Evolutionary conservation across 805 yeast genomes (phyloP).

Genomic region (Schwanniomyces sp.): DNA sequence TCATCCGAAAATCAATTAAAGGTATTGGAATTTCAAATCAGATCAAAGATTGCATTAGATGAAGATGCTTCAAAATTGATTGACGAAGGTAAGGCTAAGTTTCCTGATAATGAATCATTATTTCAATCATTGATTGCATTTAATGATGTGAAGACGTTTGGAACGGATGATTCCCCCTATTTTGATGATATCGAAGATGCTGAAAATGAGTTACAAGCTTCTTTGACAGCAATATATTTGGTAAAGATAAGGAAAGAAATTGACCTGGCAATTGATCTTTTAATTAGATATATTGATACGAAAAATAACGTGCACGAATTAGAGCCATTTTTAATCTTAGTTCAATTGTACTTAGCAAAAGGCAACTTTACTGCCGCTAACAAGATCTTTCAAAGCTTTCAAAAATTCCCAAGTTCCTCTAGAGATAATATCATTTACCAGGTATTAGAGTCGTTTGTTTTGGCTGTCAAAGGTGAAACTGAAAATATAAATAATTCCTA

Average conservation of each 20-base stretch:
- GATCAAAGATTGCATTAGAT: conserved; percentile 37
- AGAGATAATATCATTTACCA: conserved; percentile 74
- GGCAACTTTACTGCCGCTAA: conserved; percentile 35
- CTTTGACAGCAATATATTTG: conserved; percentile 37
- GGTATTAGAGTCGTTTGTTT: conserved; percentile 72
- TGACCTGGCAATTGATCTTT: conserved; percentile 35
- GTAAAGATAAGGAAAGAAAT: conserved; percentile 35
- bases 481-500: conserved; percentile 41
- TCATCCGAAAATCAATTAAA: conserved; percentile 35
- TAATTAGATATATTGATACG: conserved; percentile 26
- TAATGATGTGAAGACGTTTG: conserved; percentile 43
- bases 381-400: conserved; percentile 30
- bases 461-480: conserved; percentile 37
- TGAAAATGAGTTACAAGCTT: conserved; percentile 40
- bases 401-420: conserved; percentile 31
- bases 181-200: conserved; percentile 39
- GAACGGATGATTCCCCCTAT: conserved; percentile 42
- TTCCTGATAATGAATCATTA: conserved; percentile 33
- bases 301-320: conserved; percentile 27
- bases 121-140: conserved; percentile 42
- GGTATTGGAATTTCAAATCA: conserved; percentile 40
- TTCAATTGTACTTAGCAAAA: conserved; percentile 38
- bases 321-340: conserved; percentile 41
- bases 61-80: conserved; percentile 41
- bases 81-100: conserved; percentile 31